These are phyloP conservation scores for Pouteria glomerata DNA, from an alignment of 148 eudicot genomes.

Conservation along the genomic window DNA sequence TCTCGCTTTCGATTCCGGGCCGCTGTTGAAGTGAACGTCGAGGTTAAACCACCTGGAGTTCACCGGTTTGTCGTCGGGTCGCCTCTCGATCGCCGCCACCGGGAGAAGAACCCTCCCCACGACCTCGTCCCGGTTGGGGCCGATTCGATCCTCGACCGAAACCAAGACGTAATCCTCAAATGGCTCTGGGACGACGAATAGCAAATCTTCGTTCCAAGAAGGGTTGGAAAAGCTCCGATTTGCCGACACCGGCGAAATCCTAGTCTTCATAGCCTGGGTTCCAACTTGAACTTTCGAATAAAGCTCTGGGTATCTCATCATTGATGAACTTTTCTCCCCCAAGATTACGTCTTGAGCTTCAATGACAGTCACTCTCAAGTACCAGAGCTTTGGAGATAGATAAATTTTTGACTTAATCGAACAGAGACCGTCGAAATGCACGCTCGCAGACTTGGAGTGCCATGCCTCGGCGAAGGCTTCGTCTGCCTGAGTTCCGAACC, in stretches of 20 bases:
- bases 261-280: conserved; percentile 67
- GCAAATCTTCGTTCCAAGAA: conserved; percentile 79
- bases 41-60: conserved; percentile 77
- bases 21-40: conserved; percentile 38
- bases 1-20: conserved; percentile 37
- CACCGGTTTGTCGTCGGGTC: conserved; percentile 63
- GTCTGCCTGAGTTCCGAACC: conserved; percentile 97
- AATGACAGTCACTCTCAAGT: conserved; percentile 59
- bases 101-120: conserved; percentile 66
- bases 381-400: conserved; percentile 87
- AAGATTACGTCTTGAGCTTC: conserved; percentile 84
- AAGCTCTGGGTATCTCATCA: conserved; percentile 76
- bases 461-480: conserved; percentile 94
- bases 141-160: conserved; percentile 71
- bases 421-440: conserved; percentile 57
- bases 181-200: conserved; percentile 92
- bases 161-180: conserved; percentile 74
- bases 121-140: conserved; percentile 64
- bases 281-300: conserved; percentile 75
- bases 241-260: conserved; percentile 32
- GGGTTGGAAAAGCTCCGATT: conserved; percentile 55
- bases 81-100: conserved; percentile 40
- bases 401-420: conserved; percentile 83
- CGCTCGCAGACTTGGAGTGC: conserved; percentile 89
- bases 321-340: conserved; percentile 57